Evolutionary conservation across 345 rosid genomes (phyloP), one percentile per base, ranked within the genome.

Genomic region (Gossypioides kirkii): DNA sequence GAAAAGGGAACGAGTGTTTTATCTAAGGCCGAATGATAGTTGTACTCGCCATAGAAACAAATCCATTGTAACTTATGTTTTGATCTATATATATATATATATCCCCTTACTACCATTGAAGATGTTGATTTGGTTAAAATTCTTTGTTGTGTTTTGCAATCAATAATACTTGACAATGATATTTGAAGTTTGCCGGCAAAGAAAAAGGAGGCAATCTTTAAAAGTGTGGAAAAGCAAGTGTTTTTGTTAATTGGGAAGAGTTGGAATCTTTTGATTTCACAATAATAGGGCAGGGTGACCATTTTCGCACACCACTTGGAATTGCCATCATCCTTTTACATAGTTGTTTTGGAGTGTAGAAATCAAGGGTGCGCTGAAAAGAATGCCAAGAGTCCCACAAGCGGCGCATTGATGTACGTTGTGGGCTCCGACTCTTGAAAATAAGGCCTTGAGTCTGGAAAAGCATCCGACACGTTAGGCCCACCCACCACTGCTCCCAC

Each of bases 341-440:
- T 8, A 26, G 22, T 20, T 43, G 25, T 9, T 25, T 58, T 8
- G 62, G 10, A 10, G 38, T 17, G 9, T 18, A 55, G 46, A 42
- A 61, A 61, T 83, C 74, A 87, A 70, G 83, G 77, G 78, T 89
- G 97, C 75, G 89, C 83, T 23, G 96, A 85, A 76, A 96, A 87
- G 84, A 77, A 91, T 13, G 88, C 94, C 9, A 96, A 86, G 25
- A 89, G 92, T 50, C 99, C 99, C 49, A 93, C 87, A 28, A 96
- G 91, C 1, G 99, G 99, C 2, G 99, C 98, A 9, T 96, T 96
- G 76, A 93, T 95, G 77, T 91, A 95, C 0, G 99, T 95, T 1
- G 99, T 91, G 74, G 99, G 99, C 89, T 96, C 99, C 0, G 99
- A 93, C 77, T 93, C 89, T 71, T 86, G 91, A 66, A 89, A 93